Conservation (phyloP, 352 stramenopile species). For the Phytophthora nicotianae region DNA sequence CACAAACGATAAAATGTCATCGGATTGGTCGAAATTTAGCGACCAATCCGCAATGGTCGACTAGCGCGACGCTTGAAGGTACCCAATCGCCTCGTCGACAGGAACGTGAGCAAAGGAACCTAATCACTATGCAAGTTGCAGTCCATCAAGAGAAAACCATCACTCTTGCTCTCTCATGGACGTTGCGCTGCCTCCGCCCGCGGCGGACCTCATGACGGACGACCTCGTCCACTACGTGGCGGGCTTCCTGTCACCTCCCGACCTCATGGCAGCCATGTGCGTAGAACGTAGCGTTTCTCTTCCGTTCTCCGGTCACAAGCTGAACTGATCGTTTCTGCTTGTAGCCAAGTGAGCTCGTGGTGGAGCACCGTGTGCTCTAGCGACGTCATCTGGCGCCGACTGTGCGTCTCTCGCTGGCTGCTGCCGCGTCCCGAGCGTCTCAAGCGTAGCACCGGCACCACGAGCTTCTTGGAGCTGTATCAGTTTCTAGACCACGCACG, state of each 20-base stretch:
- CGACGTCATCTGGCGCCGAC: constrained; percentile 57
- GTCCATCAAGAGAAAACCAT: constrained; percentile 4
- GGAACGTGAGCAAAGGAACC: constrained; percentile 26
- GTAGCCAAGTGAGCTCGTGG: constrained; percentile 61
- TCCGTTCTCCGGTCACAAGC: background rate
- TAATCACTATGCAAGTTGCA: constrained; percentile 26
- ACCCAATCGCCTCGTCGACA: constrained; percentile 36
- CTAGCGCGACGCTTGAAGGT: constrained; percentile 24
- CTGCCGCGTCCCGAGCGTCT: constrained; percentile 52
- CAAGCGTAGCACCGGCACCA: constrained; percentile 48
- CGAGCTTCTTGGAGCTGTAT: constrained; percentile 66
- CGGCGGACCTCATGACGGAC: constrained; percentile 38
- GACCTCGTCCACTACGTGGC: constrained; percentile 64
- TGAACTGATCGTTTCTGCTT: constrained; percentile 2
- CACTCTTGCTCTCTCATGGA: constrained; percentile 13
- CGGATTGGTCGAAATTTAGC: constrained; percentile 1
- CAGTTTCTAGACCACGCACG: constrained; percentile 59
- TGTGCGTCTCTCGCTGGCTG: constrained; percentile 56
- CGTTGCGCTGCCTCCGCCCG: background rate
- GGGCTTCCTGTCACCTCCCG: constrained; percentile 54
- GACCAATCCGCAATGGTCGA: constrained; percentile 10
- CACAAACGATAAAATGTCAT: background rate
- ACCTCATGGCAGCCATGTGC: constrained; percentile 59
- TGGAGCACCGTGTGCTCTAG: constrained; percentile 52
- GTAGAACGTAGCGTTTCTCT: constrained; percentile 13